Base-by-base conservation (phyloP, 2,329 filamentous ascomycete species). In the Penicillium hesseltinei region DNA sequence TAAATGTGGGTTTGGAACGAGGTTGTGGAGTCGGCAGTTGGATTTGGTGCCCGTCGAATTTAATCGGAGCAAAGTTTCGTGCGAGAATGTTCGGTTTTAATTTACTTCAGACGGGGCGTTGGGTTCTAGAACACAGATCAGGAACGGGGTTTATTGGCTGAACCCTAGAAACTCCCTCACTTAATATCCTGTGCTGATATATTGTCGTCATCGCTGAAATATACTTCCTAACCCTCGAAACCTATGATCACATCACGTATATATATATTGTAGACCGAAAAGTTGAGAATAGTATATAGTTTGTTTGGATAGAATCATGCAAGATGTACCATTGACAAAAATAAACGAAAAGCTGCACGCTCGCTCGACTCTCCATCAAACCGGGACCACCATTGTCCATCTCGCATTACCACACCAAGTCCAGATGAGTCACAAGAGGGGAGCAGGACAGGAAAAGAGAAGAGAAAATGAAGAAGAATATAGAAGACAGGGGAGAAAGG, bases 341-440 rank as follows among this genome's bases (percentile, higher is more conserved):
- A 53, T 54, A 50, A 52, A 64, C 53, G 31, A 62, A 45, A 60
- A 53, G 44, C 56, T 65, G 60, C 62, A 62, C 60, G 63, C 63
- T 66, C 62, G 64, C 64, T 67, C 61, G 61, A 64, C 54, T 64
- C 59, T 64, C 62, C 58, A 57, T 55, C 57, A 64, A 56, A 61
- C 50, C 53, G 35, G 49, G 27, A 54, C 50, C 29, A 48, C 60
- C 56, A 62, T 60, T 56, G 52, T 39, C 49, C 55, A 47, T 61
- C 50, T 54, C 58, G 60, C 56, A 67, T 67, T 62, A 66, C 54
- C 58, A 60, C 61, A 63, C 60, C 15, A 55, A 52, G 50, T 35
- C 40, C 33, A 52, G 29, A 55, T 54, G 45, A 43, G 36, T 48
- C 29, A 17, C 38, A 17, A 49, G 43, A 47, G 43, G 31, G 43